Percentiles rank a stretch among this genome's conserved stretches.
Conservation (phyloP, 768 basidiomycete species). For the Chalciporus sphaerocephalus region DNA sequence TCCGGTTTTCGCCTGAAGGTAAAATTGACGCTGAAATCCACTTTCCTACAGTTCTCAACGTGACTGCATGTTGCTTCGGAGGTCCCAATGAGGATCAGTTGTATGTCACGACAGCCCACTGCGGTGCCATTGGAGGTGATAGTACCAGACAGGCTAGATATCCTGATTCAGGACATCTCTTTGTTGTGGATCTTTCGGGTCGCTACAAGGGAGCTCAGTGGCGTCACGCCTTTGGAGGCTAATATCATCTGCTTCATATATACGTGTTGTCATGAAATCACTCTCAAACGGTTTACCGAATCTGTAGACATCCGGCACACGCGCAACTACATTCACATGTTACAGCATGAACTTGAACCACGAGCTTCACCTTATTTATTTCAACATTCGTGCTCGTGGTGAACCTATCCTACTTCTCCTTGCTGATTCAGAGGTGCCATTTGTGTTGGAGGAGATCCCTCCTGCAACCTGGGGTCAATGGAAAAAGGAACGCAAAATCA, state of each 20-base stretch:
- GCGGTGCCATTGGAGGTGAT: conserved; percentile 55
- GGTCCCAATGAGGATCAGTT: conserved; percentile 56
- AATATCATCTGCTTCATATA: neutral
- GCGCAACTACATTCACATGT: neutral
- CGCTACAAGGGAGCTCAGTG: conserved; percentile 22
- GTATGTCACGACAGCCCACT: conserved; percentile 53
- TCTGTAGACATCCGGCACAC: neutral
- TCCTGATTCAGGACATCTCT: conserved; percentile 35
- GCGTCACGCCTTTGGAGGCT: conserved; percentile 24
- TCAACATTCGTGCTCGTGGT: conserved; percentile 21
- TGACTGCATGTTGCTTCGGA: conserved; percentile 70
- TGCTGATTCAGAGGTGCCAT: conserved; percentile 21
- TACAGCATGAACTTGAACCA: conserved; percentile 12
- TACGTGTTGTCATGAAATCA: neutral
- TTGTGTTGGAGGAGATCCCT: conserved; percentile 19
- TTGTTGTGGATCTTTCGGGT: conserved; percentile 29
- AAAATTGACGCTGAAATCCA: conserved; percentile 50
- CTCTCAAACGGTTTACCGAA: neutral
- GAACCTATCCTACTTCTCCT: conserved; percentile 27
- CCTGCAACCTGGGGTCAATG: conserved; percentile 11
- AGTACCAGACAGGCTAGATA: conserved; percentile 32
- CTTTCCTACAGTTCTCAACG: conserved; percentile 58
- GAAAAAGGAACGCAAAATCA: conserved; percentile 15
- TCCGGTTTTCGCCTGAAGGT: conserved; percentile 53
- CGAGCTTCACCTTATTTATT: conserved; percentile 20